Base-by-base conservation (phyloP, 345 rosid genomes). In the Bretschneidera sinensis region DNA sequence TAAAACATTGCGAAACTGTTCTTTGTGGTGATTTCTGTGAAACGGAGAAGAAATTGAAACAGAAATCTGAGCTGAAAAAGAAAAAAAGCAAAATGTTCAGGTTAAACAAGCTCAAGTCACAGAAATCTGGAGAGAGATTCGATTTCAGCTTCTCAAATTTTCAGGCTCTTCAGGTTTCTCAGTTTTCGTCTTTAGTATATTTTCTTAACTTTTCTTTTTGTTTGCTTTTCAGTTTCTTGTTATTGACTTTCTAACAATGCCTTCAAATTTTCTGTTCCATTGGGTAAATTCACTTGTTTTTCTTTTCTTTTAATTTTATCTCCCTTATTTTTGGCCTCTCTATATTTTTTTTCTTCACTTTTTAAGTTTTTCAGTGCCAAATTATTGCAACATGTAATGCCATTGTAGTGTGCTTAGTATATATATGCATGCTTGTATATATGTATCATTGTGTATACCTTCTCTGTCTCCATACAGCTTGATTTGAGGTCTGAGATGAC, bases 131-230 rank as follows among this genome's bases (percentile, higher is more conserved):
- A 21, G 80, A 79, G 43, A 71, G 69, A 70, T 61, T 78, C 58
- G 74, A 78, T 66, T 79, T 85, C 83, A 69, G 62, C 58, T 71
- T 85, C 79, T 80, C 84, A 19, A 66, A 64, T 68, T 71, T 83
- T 17, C 81, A 78, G 53, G 80, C 74, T 64, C 74, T 74, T 66
- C 81, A 83, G 88, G 88, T 83, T 57, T 22, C 49, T 34, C 54
- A 18, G 24, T 34, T 17, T 55, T 34, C 50, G 22, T 17, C 15
- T n/a, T 55, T 35, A 18, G 1, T 0, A 21, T 61, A 11, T 20
- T 23, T 17, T 7, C 2, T 28, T 19, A 25, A 21, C 9, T 23
- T 21, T 21, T 23, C 20, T 31, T 21, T 50, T 17, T 0, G 0
- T 21, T 24, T 43, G n/a, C n/a, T 20, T 24, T 56, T 24, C 35